These are phyloP conservation scores for Sporisorium iseilematis-ciliati DNA, from an alignment of 1,284 basidiomycete species.

Conservation along the genomic window DNA sequence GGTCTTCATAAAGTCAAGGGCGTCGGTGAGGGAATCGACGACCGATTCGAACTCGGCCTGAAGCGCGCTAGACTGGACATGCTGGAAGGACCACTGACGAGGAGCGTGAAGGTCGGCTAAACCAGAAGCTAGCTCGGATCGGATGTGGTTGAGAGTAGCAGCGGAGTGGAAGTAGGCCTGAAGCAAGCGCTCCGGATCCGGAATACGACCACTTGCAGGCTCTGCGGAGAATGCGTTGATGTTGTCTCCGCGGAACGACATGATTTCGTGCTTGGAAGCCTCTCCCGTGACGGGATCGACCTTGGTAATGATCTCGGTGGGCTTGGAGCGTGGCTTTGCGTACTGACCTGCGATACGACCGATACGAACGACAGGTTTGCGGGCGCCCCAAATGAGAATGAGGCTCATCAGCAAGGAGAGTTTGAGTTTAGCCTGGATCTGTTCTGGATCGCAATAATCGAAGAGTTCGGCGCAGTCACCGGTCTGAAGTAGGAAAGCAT, in stretches of 20 bases:
- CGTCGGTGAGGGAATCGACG: conserved; percentile 85
- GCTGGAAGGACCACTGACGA: conserved; percentile 88
- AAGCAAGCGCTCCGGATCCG: conserved; percentile 88
- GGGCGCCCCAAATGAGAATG: conserved; percentile 91
- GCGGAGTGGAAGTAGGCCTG: conserved; percentile 94
- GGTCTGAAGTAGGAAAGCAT: conserved; percentile 91
- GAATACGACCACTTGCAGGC: conserved; percentile 77
- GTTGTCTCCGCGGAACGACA: conserved; percentile 94
- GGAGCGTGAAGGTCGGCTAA: conserved; percentile 90
- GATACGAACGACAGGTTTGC: conserved; percentile 70
- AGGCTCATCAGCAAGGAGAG: conserved; percentile 94
- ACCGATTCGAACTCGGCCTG: conserved; percentile 86
- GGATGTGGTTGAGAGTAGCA: conserved; percentile 91
- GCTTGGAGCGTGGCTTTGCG: conserved; percentile 91
- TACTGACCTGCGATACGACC: conserved; percentile 76
- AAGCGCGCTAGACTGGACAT: conserved; percentile 85
- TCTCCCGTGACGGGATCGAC: conserved; percentile 38
- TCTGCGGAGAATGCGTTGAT: conserved; percentile 83
- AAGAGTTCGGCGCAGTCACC: conserved; percentile 88
- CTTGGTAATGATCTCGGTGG: conserved; percentile 76
- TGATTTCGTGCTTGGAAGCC: conserved; percentile 68
- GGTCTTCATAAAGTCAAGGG: conserved; percentile 90
- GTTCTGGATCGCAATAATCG: conserved; percentile 79
- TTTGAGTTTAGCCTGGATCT: conserved; percentile 92
- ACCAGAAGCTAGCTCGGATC: conserved; percentile 86